Percentiles rank a stretch among this genome's conserved stretches.
phyloP scores from a whole-genome alignment of 1,284 basidiomycete genomes.

The Cutaneotrichosporon sp. region DNA sequence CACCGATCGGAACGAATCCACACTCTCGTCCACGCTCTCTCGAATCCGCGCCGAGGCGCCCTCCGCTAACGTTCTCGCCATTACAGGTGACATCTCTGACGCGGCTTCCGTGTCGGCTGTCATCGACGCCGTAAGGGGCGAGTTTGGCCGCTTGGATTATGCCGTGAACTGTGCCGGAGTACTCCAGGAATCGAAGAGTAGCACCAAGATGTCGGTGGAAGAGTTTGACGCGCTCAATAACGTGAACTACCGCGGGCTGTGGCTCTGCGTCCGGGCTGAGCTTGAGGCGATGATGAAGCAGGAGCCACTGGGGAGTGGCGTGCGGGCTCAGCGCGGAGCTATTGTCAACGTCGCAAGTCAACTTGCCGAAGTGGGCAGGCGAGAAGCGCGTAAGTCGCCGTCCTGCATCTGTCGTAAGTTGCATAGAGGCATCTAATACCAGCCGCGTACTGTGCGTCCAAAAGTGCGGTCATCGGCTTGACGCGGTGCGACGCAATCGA shows the following conservation, averaged over 20 bases:
- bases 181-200: neutral
- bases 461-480: slow-evolving; percentile 24
- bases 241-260: slow-evolving; percentile 27
- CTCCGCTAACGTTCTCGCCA: slow-evolving; percentile 3
- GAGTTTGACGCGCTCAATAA: slow-evolving; percentile 30
- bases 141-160: slow-evolving; percentile 35
- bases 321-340: slow-evolving; percentile 22
- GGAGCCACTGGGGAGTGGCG: slow-evolving; percentile 18
- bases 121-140: slow-evolving; percentile 1
- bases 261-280: slow-evolving; percentile 22
- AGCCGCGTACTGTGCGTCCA: slow-evolving; percentile 18
- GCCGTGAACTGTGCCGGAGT: slow-evolving; percentile 37
- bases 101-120: slow-evolving; percentile 12
- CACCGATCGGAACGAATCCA: slow-evolving; percentile 9
- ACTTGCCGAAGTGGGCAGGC: too few species aligned
- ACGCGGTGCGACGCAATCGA: slow-evolving; percentile 18
- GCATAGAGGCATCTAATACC: too few species aligned
- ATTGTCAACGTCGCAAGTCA: slow-evolving; percentile 28
- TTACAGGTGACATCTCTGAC: slow-evolving; percentile 16
- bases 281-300: slow-evolving; percentile 21
- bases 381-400: too few species aligned
- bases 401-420: too few species aligned
- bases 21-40: too few species aligned
- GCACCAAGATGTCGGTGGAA: slow-evolving; percentile 8
- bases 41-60: too few species aligned